A percentile compares a stretch with the other conserved stretches of the same genome.
These are phyloP conservation scores for Lachancea waltii DNA, from an alignment of 805 yeast species.

Conservation along the genomic window DNA sequence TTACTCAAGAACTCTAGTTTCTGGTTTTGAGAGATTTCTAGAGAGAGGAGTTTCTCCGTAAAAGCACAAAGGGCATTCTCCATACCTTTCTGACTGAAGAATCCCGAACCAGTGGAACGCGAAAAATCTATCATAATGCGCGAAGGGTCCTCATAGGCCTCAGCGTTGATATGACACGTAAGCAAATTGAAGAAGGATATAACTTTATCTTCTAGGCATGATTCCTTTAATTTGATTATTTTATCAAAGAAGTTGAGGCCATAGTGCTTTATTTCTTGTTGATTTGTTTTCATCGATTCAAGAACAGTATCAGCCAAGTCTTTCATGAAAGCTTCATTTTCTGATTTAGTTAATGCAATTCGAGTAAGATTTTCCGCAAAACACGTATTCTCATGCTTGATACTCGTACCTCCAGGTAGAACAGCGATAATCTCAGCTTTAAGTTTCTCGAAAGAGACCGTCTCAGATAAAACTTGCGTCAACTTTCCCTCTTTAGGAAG, in stretches of 20 bases:
- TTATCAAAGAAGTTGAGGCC: slow-evolving; percentile 27
- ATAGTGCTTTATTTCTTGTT: slow-evolving; percentile 18
- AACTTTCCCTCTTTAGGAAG: slow-evolving; percentile 17
- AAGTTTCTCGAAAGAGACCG: slow-evolving; percentile 14
- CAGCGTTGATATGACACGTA: slow-evolving; percentile 30
- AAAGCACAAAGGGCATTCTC: background rate
- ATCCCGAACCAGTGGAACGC: background rate
- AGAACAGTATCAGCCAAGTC: slow-evolving; percentile 1
- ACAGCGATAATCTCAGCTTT: slow-evolving; percentile 8
- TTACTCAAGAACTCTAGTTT: slow-evolving; percentile 31
- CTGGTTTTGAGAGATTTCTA: slow-evolving; percentile 16
- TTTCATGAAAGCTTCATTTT: background rate
- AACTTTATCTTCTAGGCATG: slow-evolving; percentile 25
- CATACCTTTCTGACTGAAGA: background rate
- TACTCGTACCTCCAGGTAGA: slow-evolving; percentile 8
- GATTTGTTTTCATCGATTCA: slow-evolving; percentile 16
- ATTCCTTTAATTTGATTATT: slow-evolving; percentile 22
- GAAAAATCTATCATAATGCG: slow-evolving; percentile 13
- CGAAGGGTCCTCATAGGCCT: slow-evolving; percentile 30
- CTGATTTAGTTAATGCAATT: background rate
- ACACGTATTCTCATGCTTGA: slow-evolving; percentile 4
- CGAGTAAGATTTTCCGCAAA: slow-evolving; percentile 5
- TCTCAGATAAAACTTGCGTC: slow-evolving; percentile 16
- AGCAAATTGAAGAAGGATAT: slow-evolving; percentile 32
- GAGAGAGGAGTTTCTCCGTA: no score